Base-by-base conservation (phyloP, 2,329 filamentous ascomycete genomes). In the Neopestalotiopsis sp. region DNA sequence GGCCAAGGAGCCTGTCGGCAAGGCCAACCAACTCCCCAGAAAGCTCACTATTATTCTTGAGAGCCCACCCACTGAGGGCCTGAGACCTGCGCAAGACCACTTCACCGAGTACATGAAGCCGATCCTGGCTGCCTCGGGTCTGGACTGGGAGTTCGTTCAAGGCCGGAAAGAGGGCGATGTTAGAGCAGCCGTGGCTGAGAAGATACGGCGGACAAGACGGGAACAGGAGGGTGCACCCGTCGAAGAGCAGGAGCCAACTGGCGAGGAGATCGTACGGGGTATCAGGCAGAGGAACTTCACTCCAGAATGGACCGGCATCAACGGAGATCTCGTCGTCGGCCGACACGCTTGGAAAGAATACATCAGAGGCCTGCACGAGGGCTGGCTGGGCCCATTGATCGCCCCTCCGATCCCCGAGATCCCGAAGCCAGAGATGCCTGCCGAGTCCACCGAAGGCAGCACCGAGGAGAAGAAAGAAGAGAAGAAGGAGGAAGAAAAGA, bases 291-390 rank as follows among this genome's bases (percentile, higher is more conserved):
- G 85, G 72, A 89, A 90, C 70, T 91, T 91, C 6, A 88, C 95
- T 10, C 85, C 84, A 32, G 90, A 93, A 42, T 95, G 92, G 76
- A 85, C 91, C 4, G 95, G 93, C 10, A 84, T 92, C 28, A 88
- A 88, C 71, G 96, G 96, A 59, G 95, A 98, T 78, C 86, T 99
- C 65, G 90, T 98, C 20, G 89, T 99, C 74, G 96, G 96, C 13
- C 86, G 95, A 68, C 93, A 98, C 78, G 91, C 95, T 10, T 99
- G 96, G 96, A 99, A 98, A 82, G 96, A 99, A 81, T 99, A 98
- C 79, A 84, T 98, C 30, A 88, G 95, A 69, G 96, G 96, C 60
- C 78, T 98, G 73, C 96, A 99, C 78, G 96, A 99, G 81, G 96
- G 96, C 68, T 99, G 96, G 95, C 83, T 99, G 30, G 95, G 96